phyloP scores from a whole-genome alignment of 179 eudicot genomes.

The Actinidia arguta region DNA sequence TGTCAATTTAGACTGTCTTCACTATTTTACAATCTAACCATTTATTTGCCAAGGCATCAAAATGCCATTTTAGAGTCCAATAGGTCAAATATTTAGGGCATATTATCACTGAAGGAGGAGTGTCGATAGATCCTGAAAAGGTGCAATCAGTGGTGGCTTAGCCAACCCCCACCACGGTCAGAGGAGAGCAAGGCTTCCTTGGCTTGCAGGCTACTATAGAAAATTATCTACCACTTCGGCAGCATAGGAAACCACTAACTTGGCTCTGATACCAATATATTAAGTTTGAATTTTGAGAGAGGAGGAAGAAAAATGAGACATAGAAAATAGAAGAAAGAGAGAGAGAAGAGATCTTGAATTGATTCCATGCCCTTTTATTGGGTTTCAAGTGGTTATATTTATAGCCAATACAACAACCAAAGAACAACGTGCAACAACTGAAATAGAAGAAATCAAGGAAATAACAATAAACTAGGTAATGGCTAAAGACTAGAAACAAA shows the following conservation, averaged over 20 bases:
- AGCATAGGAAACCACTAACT: not conserved
- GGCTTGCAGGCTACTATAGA: conserved; percentile 9
- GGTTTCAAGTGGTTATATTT: not conserved
- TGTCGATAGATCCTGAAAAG: not conserved
- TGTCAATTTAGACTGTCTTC: not conserved
- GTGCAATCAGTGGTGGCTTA: not conserved
- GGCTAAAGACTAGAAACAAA: not conserved
- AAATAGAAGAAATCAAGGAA: not conserved
- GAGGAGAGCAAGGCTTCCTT: conserved; percentile 3
- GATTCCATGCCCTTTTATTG: not conserved
- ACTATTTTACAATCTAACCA: not conserved
- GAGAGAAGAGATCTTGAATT: not conserved
- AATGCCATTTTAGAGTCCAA: conserved; percentile 13
- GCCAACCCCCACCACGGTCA: not conserved
- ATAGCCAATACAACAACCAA: conserved; percentile 7
- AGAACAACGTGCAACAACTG: no score
- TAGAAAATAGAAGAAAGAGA: not conserved
- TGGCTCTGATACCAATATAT: no score
- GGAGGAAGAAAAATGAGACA: not conserved
- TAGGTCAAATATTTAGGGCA: conserved; percentile 12
- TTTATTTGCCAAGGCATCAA: conserved; percentile 14
- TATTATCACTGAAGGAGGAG: not conserved
- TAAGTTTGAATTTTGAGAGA: not conserved
- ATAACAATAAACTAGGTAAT: not conserved
- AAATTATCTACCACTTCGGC: conserved; percentile 13